Percentiles rank a stretch among this genome's conserved stretches.
These are phyloP conservation scores for Friedmanniomyces simplex DNA, from an alignment of 495 filamentous ascomycete species.

Conservation along the genomic window DNA sequence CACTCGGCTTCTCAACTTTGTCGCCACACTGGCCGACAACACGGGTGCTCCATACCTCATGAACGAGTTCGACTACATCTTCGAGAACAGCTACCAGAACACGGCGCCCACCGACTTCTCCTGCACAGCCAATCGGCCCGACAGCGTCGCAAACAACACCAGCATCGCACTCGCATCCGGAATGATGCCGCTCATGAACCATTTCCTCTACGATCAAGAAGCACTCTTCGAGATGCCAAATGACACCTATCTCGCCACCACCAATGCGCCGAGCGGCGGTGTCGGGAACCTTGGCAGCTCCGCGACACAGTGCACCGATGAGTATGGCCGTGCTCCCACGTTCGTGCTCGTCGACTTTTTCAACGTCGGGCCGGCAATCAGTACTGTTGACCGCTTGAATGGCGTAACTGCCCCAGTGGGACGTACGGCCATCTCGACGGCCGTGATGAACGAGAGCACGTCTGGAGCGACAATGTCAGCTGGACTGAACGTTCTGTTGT, in stretches of 20 bases:
- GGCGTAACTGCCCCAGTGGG: slow-evolving; percentile 24
- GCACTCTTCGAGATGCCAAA: slow-evolving; percentile 23
- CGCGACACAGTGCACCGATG: slow-evolving; percentile 17
- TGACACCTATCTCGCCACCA: slow-evolving; percentile 6
- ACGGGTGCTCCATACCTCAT: slow-evolving; percentile 29
- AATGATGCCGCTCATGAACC: slow-evolving; percentile 33
- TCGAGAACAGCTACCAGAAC: slow-evolving; percentile 32
- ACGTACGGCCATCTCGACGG: slow-evolving; percentile 4
- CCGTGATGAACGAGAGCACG: background rate
- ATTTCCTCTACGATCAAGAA: slow-evolving; percentile 17
- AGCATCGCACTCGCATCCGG: slow-evolving; percentile 19
- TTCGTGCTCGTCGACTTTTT: slow-evolving; percentile 29
- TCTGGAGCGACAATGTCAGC: background rate
- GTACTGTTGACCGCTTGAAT: slow-evolving; percentile 28
- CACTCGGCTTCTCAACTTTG: slow-evolving; percentile 32
- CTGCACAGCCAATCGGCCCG: slow-evolving; percentile 27
- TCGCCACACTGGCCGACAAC: slow-evolving; percentile 20
- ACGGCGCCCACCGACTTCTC: slow-evolving; percentile 22
- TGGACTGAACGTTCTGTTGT: background rate
- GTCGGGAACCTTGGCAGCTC: slow-evolving; percentile 24
- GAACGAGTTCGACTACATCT: slow-evolving; percentile 33
- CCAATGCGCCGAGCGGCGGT: slow-evolving; percentile 18
- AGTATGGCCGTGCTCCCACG: slow-evolving; percentile 25
- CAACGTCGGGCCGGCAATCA: slow-evolving; percentile 31
- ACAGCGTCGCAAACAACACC: slow-evolving; percentile 13